Evolutionary conservation across 2,329 filamentous ascomycete species (phyloP), one percentile per base, ranked within the genome.

Genomic region (Bipolaris gigantea): DNA sequence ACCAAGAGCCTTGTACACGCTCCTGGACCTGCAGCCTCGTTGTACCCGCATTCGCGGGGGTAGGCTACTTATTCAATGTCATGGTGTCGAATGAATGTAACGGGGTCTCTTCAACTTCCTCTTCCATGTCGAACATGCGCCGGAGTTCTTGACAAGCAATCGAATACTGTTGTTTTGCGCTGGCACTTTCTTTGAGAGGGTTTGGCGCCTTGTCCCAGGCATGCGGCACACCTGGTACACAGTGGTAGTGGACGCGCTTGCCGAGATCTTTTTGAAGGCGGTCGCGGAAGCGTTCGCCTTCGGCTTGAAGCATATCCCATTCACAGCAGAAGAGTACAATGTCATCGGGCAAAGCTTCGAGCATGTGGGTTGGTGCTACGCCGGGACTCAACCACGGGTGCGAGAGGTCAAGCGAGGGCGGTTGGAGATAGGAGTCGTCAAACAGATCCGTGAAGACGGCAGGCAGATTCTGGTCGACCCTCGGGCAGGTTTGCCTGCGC

Each of bases 121-220:
- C 64, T 11, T 71, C 68, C 21, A 72, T 61, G 1, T 66, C 64
- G 60, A 74, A 73, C 69, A 81, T 78, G 48, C 75, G 72, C 61
- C 73, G 76, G 63, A 86, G 64, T 67, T 79, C 76, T 57, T 71
- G 75, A 56, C 82, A 84, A 42, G 83, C 84, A 57, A 81, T 76
- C 35, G 74, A 61, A 63, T 87, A 87, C 54, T 85, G 74, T 49
- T 78, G 74, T 60, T 81, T 74, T n/a, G 82, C 79, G 21, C 79
- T 79, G 1, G 76, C 74, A 2, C 80, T 80, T 32, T 80, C 79
- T 50, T 77, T 79, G 21, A 83, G 67, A 4, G 84, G 85, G 63
- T 86, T 87, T 0, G 85, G 84, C 25, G 81, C 81, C 73, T 88
- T 89, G 63, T 89, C 86, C 81, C 86, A 89, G 0, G 80, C 85